Base-by-base conservation (phyloP, 805 yeast genomes). In the Metschnikowia drakensbergensis region DNA sequence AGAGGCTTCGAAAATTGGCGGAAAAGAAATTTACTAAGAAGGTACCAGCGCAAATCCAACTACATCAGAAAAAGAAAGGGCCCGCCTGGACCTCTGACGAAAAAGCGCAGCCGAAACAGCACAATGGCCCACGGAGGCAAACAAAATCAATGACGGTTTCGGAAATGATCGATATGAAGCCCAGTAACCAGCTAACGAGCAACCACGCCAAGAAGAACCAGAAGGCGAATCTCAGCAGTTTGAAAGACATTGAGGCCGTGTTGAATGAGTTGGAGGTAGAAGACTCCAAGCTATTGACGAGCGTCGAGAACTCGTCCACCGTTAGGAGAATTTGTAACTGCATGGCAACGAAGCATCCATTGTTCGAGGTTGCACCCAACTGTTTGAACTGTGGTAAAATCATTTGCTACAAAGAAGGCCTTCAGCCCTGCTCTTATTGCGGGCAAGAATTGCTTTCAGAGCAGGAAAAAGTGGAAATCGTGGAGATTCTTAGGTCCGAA, bases 311-410 rank as follows among this genome's bases (percentile, higher is more conserved):
- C 30, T 29, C 51, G 8, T 47, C 51, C 8, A 17, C 42, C 5
- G 46, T 54, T 58, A 46, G 61, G 51, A 62, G 71, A 17, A 61
- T 58, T 4, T 91, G 98, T 62, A 80, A 84, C 53, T 91, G 98
- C 61, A 87, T 84, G 82, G 97, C 92, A 1, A 79, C 86, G 0
- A 72, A 86, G 51, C 99, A 94, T 61, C 96, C 97, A 3, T 68
- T 94, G 29, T 86, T 89, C 53, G 95, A 88, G 48, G 77, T 86
- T 54, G 94, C 95, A 2, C 98, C 99, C 0, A 94, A 94, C 63
- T 94, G 99, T 59, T 67, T 94, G 36, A 83, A 86, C 51, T 94
- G 99, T 64, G 99, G 99, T 8, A 88, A 90, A 64, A 88, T 94
- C 37, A 88, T 94, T 2, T 94, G 99, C 69, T 76, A 78, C 3